These are phyloP conservation scores for Turnera subulata DNA, from an alignment of 345 rosid species.

Conservation along the genomic window DNA sequence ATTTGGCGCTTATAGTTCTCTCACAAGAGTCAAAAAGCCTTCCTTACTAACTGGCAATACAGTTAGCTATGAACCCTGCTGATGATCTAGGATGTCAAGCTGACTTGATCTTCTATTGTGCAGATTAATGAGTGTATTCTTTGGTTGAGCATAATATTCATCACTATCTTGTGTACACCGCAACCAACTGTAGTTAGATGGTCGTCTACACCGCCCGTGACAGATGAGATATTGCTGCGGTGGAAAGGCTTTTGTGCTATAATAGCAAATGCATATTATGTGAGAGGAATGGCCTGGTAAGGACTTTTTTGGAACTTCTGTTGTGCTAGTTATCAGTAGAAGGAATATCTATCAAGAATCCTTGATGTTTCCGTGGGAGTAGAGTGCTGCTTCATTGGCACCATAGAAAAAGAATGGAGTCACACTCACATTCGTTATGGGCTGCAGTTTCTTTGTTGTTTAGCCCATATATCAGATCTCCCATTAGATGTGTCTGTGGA, in stretches of 20 bases:
- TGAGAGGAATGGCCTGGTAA: slow-evolving; percentile 94
- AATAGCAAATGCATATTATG: slow-evolving; percentile 82
- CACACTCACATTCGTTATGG: no score
- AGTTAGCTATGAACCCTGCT: not conserved
- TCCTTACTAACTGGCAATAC: not conserved
- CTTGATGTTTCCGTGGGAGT: not conserved
- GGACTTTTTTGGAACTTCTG: slow-evolving; percentile 11
- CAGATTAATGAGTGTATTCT: slow-evolving; percentile 86
- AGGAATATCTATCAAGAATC: not conserved
- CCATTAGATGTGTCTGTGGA: not conserved
- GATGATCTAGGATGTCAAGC: not conserved
- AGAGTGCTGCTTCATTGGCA: not conserved
- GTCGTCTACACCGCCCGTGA: slow-evolving; percentile 70
- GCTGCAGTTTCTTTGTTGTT: not conserved
- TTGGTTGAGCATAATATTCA: slow-evolving; percentile 87
- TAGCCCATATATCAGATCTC: not conserved
- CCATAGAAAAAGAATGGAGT: not conserved
- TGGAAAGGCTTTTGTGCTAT: slow-evolving; percentile 94
- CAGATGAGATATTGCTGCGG: slow-evolving; percentile 48
- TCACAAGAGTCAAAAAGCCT: no score
- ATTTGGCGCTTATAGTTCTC: not conserved
- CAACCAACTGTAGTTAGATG: slow-evolving; percentile 86
- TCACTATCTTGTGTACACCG: slow-evolving; percentile 91
- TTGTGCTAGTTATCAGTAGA: not conserved
- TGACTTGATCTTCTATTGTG: slow-evolving; percentile 3